These are phyloP conservation scores for Trifolium subterraneum DNA, from an alignment of 306 rosid genomes.

Conservation along the genomic window DNA sequence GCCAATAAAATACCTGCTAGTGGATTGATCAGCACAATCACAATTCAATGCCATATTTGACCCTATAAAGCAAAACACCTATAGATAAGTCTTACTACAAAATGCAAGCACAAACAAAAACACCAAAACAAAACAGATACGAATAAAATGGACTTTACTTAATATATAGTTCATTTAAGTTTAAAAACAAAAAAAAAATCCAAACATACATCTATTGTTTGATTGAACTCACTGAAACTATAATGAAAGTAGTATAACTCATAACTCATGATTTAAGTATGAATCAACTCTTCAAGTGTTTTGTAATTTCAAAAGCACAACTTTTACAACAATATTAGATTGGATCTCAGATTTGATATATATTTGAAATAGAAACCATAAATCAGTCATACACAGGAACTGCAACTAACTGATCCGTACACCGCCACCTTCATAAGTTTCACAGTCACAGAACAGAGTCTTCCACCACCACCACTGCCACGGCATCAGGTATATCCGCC, in stretches of 20 bases:
- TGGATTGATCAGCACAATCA: background rate
- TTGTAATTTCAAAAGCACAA: background rate
- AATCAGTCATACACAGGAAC: background rate
- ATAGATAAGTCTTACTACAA: background rate
- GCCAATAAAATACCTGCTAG: conserved; percentile 6
- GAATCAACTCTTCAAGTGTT: background rate
- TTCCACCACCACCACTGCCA: background rate
- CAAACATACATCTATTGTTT: too few relatives aligned
- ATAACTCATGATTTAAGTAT: too few relatives aligned
- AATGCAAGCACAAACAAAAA: background rate
- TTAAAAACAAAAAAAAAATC: too few relatives aligned
- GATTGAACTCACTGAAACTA: too few relatives aligned
- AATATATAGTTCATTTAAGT: too few relatives aligned
- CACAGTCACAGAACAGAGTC: background rate
- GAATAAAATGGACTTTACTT: background rate
- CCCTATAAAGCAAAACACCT: background rate
- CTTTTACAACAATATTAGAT: background rate
- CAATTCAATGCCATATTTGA: background rate
- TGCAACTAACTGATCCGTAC: background rate
- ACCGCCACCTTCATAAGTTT: background rate
- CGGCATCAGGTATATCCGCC: background rate
- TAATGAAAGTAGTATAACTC: too few relatives aligned
- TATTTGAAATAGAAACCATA: background rate
- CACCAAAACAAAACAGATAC: too few relatives aligned
- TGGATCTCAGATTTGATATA: too few relatives aligned